Evolutionary conservation across 495 filamentous ascomycete genomes (phyloP).

Genomic region (Aspergillus ellipticus): DNA sequence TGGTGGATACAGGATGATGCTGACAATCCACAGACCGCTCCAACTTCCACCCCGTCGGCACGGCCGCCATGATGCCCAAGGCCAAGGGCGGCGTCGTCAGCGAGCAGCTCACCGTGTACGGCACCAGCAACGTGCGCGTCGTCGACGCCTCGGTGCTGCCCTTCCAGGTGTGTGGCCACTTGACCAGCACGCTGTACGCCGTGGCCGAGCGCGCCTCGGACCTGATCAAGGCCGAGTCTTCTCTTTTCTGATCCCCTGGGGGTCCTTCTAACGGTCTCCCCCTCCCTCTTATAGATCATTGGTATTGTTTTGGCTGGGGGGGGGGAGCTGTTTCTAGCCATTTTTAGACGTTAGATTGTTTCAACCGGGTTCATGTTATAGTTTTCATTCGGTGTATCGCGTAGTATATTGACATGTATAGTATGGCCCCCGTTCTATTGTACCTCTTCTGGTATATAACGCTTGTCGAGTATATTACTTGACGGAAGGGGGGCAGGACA

Average conservation of each 20-base stretch:
- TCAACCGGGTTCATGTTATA: too few species aligned
- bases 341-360: too few species aligned
- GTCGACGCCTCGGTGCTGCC: conserved; percentile 55
- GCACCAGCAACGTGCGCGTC: conserved; percentile 47
- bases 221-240: conserved; percentile 41
- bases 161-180: conserved; percentile 48
- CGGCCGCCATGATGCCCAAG: conserved; percentile 53
- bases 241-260: background rate
- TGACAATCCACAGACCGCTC: conserved; percentile 23
- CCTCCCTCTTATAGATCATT: too few species aligned
- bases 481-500: too few species aligned
- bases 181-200: conserved; percentile 51
- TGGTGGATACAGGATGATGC: background rate
- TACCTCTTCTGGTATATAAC: too few species aligned
- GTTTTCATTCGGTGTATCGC: too few species aligned
- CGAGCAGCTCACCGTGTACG: conserved; percentile 37
- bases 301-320: too few species aligned
- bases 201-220: conserved; percentile 54
- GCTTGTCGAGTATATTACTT: too few species aligned
- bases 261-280: background rate
- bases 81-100: conserved; percentile 50
- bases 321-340: too few species aligned
- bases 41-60: conserved; percentile 45
- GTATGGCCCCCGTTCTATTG: too few species aligned
- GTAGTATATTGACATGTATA: too few species aligned